Evolutionary conservation across 2,329 filamentous ascomycete species (phyloP).

Genomic region (Aspergillus sp.): DNA sequence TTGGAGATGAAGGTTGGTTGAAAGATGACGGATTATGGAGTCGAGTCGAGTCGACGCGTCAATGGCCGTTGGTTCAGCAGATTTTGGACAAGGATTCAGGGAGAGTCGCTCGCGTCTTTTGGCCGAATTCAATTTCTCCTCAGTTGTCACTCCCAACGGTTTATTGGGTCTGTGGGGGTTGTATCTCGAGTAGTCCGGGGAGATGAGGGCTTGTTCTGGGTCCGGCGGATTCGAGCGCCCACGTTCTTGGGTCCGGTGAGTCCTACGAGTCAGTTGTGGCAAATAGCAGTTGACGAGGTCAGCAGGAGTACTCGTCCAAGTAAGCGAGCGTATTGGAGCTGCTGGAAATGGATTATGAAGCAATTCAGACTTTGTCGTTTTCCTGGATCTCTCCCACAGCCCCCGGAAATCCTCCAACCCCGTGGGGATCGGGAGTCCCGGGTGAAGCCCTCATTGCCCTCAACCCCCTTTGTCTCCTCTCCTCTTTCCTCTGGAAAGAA

Average conservation of each 20-base stretch:
- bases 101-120: neutral
- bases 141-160: neutral
- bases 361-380: neutral
- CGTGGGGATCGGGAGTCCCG: slow-evolving; percentile 5
- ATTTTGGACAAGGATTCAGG: neutral
- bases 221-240: neutral
- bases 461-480: neutral
- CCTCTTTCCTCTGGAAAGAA: neutral
- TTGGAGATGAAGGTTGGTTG: neutral
- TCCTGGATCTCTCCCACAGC: neutral
- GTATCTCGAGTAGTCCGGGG: slow-evolving; percentile 2
- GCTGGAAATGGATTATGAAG: neutral
- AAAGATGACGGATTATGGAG: neutral
- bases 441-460: slow-evolving; percentile 1
- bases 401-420: slow-evolving; percentile 9
- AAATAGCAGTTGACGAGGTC: neutral
- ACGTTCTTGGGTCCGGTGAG: neutral
- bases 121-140: neutral
- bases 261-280: neutral
- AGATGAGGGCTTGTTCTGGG: slow-evolving; percentile 1
- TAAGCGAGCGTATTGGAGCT: neutral
- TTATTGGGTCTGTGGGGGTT: neutral
- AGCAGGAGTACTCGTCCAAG: neutral
- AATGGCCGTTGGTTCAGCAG: neutral
- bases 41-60: neutral